Percentiles rank a stretch among this genome's conserved stretches.
Conservation (phyloP, 108 stramenopile genomes). For the Parietichytrium sp. region DNA sequence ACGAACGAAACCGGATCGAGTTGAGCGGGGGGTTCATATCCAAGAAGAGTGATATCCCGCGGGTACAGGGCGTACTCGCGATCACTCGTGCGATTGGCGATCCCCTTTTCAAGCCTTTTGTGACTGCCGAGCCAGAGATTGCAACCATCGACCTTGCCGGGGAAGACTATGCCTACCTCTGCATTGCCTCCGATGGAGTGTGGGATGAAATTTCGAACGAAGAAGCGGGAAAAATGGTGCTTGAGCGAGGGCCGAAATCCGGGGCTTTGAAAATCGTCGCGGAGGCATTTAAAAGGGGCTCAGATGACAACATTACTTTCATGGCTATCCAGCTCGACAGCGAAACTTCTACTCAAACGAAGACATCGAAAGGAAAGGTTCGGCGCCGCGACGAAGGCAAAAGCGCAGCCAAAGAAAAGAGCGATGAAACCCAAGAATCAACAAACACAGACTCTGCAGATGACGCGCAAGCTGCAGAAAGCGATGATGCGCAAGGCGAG, state of each 20-base stretch:
- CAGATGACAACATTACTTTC: slow-evolving; percentile 32
- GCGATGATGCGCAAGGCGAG: no score
- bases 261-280: background rate
- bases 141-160: background rate
- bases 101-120: background rate
- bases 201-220: background rate
- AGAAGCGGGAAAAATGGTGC: background rate
- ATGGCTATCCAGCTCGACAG: background rate
- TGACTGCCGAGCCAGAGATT: background rate
- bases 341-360: no score
- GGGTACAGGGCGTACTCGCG: background rate
- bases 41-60: slow-evolving; percentile 6
- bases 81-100: slow-evolving; percentile 17
- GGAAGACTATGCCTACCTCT: background rate
- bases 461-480: no score
- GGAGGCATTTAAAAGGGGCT: background rate
- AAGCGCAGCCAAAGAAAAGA: background rate
- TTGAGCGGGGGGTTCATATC: background rate
- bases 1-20: background rate
- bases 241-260: background rate
- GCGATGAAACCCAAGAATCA: no score
- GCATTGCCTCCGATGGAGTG: slow-evolving; percentile 32
- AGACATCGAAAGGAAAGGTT: no score
- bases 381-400: background rate
- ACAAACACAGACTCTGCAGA: no score